Evolutionary conservation across 306 rosid genomes (phyloP), one percentile per base, ranked within the genome.

Genomic region (Prunus mira): DNA sequence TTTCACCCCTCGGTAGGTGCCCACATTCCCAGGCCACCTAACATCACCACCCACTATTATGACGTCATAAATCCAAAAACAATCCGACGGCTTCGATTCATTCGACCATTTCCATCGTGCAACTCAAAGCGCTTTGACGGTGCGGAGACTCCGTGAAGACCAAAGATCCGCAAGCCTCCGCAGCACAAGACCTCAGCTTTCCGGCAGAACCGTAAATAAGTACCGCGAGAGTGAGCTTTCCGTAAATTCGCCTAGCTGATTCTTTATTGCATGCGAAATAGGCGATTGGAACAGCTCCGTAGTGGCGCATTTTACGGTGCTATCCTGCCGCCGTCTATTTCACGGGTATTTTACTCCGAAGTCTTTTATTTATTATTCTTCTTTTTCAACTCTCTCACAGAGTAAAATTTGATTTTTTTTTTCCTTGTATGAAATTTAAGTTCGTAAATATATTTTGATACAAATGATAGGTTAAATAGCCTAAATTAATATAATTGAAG

Each of bases 251-350:
- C 3, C 43, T 38, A 19, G 1, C 54, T 28, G 6, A 17, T 43
- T 25, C 27, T 67, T 20, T 30, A n/a, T 55, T 67, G 88, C 86
- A 79, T 76, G 88, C 84, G 72, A 85, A 66, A 46, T 72, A 13
- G 45, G 30, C 46, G 41, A 61, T 68, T 56, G 82, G 75, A 47
- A 24, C 61, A 75, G 28, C 55, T 28, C 3, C 51, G 5, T 34
- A 41, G 71, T 56, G 78, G 72, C 78, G 69, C 76, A 67, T 49
- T 64, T 68, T 20, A 6, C 74, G 75, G 74, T 67, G 71, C 18
- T 75, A 38, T 64, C 30, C 10, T n/a, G 84, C 60, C 28, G 78
- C 49, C 71, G 58, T 20, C 49, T 18, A 41, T 55, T 19, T 12
- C 46, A 14, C 34, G 6, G 46, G 54, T 65, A 22, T 66, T 38